A percentile compares a stretch with the other conserved stretches of the same genome.
Evolutionary conservation across 371 early-diverging fungal species (phyloP).

Genomic region (Circinella minor): DNA sequence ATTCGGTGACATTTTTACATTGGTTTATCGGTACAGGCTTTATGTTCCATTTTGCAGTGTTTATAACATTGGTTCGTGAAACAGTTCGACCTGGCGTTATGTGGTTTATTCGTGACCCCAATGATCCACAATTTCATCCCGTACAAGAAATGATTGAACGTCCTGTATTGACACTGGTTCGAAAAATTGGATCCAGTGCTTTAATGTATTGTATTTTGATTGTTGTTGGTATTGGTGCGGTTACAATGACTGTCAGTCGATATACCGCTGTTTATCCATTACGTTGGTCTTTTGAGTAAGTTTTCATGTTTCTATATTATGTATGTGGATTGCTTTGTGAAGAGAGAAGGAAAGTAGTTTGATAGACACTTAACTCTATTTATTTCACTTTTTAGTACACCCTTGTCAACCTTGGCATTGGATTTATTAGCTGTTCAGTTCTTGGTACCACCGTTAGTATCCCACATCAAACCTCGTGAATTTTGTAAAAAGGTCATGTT

Average conservation of each 20-base stretch:
- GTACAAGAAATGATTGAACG: constrained; percentile 89
- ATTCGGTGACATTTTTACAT: constrained; percentile 78
- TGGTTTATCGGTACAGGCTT: constrained; percentile 94
- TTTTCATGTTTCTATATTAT: background rate
- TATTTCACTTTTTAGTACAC: constrained; percentile 10
- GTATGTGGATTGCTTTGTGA: too few relatives aligned
- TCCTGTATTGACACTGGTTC: constrained; percentile 71
- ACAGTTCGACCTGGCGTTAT: constrained; percentile 90
- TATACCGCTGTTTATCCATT: constrained; percentile 54
- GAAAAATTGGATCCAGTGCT: constrained; percentile 80
- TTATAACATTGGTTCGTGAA: constrained; percentile 80
- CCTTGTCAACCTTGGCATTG: constrained; percentile 51
- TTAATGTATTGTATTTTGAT: constrained; percentile 82
- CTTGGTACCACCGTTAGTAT: constrained; percentile 71
- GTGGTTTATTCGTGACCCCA: constrained; percentile 97
- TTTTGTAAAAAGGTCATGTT: constrained; percentile 54
- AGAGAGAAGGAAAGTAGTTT: background rate
- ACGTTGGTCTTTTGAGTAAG: constrained; percentile 55
- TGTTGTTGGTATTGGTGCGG: constrained; percentile 69
- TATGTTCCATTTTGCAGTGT: constrained; percentile 90
- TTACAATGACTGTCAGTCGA: constrained; percentile 46
- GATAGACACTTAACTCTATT: too few relatives aligned
- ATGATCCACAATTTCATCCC: constrained; percentile 92
- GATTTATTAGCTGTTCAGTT: constrained; percentile 81
- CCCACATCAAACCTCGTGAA: constrained; percentile 57